Conservation (phyloP, 1,139 yeast species). For the Pneumocystis sp. region DNA sequence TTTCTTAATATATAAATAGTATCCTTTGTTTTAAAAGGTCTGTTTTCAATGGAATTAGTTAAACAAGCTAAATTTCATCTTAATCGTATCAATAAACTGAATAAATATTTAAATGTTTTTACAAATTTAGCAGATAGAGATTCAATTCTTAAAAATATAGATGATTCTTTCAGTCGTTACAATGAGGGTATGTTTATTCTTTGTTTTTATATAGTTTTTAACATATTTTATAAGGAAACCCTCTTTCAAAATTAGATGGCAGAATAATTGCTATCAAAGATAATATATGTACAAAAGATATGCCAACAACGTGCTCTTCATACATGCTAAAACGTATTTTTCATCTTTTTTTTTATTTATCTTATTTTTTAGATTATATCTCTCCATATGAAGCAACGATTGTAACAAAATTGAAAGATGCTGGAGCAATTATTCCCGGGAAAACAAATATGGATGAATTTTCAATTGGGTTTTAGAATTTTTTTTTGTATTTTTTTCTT, state of each 20-base stretch:
- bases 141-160: constrained; percentile 12
- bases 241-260: constrained; percentile 16
- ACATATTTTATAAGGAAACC: neutral
- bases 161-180: neutral
- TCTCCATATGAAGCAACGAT: constrained; percentile 81
- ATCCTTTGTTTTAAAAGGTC: constrained; percentile 17
- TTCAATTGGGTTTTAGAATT: constrained; percentile 69
- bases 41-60: constrained; percentile 22
- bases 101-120: constrained; percentile 24
- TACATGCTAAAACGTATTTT: constrained; percentile 29
- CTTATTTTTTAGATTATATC: constrained; percentile 28
- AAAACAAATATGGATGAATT: constrained; percentile 94
- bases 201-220: constrained; percentile 1
- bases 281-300: constrained; percentile 51
- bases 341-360: neutral
- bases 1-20: too few species aligned
- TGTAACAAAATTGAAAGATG: constrained; percentile 34
- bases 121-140: constrained; percentile 18
- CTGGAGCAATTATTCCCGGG: constrained; percentile 48
- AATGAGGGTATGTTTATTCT: neutral
- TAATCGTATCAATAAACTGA: constrained; percentile 20
- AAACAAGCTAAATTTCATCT: constrained; percentile 18
- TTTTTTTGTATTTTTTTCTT: neutral
- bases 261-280: constrained; percentile 48
- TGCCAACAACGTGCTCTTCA: constrained; percentile 68